A percentile compares a stretch with the other conserved stretches of the same genome.
Conservation (phyloP, 164 flowering plant genomes). For the Sextonia rubra region DNA sequence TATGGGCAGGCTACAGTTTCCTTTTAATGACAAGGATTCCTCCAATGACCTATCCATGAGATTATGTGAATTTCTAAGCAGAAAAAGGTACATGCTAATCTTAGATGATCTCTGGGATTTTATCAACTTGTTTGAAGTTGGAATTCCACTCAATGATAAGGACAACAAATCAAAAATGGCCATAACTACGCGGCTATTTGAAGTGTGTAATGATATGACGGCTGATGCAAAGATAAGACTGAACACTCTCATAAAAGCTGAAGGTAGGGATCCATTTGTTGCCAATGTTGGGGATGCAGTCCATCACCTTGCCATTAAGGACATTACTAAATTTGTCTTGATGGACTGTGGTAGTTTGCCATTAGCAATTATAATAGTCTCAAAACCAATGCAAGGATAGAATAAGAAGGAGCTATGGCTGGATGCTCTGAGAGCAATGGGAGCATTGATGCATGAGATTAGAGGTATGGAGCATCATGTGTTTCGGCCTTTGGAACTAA, state of each 20-base stretch:
- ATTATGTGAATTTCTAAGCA: background rate
- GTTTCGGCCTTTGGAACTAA: background rate
- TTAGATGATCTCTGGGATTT: slow-evolving; percentile 5
- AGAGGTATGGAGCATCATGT: slow-evolving; percentile 1
- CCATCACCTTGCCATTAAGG: background rate
- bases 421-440: background rate
- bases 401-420: background rate
- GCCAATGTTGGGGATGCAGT: background rate
- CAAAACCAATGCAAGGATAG: slow-evolving; percentile 1
- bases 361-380: slow-evolving; percentile 2
- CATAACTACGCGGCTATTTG: background rate
- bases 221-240: background rate
- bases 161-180: background rate
- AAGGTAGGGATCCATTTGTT: slow-evolving; percentile 5
- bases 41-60: background rate
- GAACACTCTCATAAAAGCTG: background rate
- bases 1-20: background rate
- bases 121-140: background rate
- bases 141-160: background rate
- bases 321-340: background rate
- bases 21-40: background rate
- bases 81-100: background rate
- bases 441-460: background rate
- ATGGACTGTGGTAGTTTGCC: slow-evolving; percentile 7
- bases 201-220: background rate